Base-by-base conservation (phyloP, 2,329 filamentous ascomycete genomes). In the Aplosporella prunicola region DNA sequence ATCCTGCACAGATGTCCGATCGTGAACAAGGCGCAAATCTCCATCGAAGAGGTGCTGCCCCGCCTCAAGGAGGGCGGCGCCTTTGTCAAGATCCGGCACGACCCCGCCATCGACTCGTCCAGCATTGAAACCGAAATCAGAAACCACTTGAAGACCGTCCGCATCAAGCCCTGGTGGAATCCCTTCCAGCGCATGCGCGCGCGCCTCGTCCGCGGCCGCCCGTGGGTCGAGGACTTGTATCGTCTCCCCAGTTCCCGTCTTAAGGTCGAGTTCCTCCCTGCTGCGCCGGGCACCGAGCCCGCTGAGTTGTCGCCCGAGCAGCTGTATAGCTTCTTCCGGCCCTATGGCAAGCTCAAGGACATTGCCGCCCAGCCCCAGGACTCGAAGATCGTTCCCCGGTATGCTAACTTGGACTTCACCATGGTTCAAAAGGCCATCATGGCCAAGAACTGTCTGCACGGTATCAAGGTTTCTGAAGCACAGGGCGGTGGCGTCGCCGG, bases 211-310 rank as follows among this genome's bases (percentile, higher is more conserved):
- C 70, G 76, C 39, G 91, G 91, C 8, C 76, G 79, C 15, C 91
- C 91, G 0, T 98, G 91, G 91, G 72, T 96, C 3, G 91, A 96
- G 53, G 91, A 98, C 55, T 65, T 98, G 18, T 82, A 86, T 48
- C 76, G 87, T 5, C 78, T 87, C 34, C 91, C 91, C 0, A 85
- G 79, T 40, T 69, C 69, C 26, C 72, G 83, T 18, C 52, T 98
- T 24, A 82, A 77, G 48, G 78, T 95, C 15, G 89, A 96, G 53
- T 96, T 95, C 46, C 71, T 89, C 6, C 76, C 87, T 4, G 73
- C 76, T 1, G 71, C 72, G 17, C 72, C 84, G 0, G 86, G 83
- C n/a, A 71, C 67, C 2, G 69, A 80, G 39, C 79, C 79, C 0
- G 76, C 80, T 5, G 87, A 94, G 49, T 63, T 96, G 13, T 85